Evolutionary conservation across 2,329 filamentous ascomycete genomes (phyloP).

Genomic region (Lasiodiplodia citricola): DNA sequence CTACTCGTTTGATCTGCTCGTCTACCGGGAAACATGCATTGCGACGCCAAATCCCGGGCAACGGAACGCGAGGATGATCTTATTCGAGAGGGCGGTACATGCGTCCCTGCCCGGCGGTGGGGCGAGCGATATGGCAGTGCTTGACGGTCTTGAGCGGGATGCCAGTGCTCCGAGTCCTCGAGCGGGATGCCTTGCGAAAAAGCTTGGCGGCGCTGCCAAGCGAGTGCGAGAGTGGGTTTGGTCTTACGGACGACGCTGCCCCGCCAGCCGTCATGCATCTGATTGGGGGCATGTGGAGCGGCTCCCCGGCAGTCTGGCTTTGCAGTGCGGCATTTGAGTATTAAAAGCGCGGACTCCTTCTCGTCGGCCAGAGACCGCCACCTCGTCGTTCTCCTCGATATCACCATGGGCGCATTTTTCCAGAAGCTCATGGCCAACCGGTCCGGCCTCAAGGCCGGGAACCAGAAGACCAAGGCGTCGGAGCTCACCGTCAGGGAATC

Average conservation of each 20-base stretch:
- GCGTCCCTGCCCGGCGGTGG: background rate
- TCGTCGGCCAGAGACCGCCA: background rate
- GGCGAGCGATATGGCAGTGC: background rate
- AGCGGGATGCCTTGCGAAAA: background rate
- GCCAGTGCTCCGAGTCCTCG: background rate
- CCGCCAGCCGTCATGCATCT: background rate
- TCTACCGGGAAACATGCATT: background rate
- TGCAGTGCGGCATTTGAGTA: background rate
- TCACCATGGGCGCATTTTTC: constrained; percentile 14
- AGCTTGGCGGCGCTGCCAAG: constrained; percentile 13
- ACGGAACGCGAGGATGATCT: background rate
- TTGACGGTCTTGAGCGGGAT: background rate
- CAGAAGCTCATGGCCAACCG: constrained; percentile 22
- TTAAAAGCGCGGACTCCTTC: background rate
- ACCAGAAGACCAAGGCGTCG: constrained; percentile 59
- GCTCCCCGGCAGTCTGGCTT: background rate
- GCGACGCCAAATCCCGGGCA: background rate
- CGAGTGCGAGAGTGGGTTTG: background rate
- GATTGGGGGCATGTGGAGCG: background rate
- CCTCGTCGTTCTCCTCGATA: background rate
- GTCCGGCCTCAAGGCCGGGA: constrained; percentile 27
- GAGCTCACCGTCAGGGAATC: constrained; percentile 71
- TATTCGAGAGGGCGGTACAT: background rate
- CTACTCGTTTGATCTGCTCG: background rate
- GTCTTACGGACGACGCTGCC: background rate